phyloP scores from a whole-genome alignment of 2,329 filamentous ascomycete species.

The Lecanicillium sp. region DNA sequence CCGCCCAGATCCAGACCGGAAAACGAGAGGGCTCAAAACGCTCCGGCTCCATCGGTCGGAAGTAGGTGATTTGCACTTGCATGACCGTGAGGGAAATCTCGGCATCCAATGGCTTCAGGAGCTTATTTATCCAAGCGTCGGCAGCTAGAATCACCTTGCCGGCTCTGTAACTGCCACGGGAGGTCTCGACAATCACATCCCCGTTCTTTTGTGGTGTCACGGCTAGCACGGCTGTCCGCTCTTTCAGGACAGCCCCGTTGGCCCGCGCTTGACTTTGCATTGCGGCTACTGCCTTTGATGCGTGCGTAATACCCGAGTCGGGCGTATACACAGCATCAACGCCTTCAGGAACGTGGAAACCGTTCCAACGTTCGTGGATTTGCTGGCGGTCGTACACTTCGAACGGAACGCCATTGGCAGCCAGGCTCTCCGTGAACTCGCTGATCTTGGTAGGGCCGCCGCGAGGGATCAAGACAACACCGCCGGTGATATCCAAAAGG shows the following conservation, averaged over 20 bases:
- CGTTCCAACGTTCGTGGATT: constrained; percentile 14
- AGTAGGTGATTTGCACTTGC: constrained; percentile 11
- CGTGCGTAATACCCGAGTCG: constrained; percentile 16
- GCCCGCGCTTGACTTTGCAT: constrained; percentile 9
- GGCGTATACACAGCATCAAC: constrained; percentile 16
- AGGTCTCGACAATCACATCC: constrained; percentile 6
- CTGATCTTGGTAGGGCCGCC: constrained; percentile 2
- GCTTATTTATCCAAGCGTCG: constrained; percentile 11
- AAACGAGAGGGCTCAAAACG: constrained; percentile 6
- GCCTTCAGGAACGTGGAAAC: constrained; percentile 10
- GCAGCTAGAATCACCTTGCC: constrained; percentile 10
- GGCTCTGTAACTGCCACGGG: constrained; percentile 3
- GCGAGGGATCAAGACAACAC: constrained; percentile 15
- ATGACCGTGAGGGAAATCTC: constrained; percentile 17
- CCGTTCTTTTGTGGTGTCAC: constrained; percentile 3
- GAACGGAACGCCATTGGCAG: constrained; percentile 11
- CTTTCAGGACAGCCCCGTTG: constrained; percentile 7
- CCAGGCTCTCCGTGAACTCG: constrained; percentile 2
- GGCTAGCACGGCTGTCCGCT: constrained; percentile 4
- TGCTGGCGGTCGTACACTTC: constrained; percentile 12
- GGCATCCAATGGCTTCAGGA: constrained; percentile 7
- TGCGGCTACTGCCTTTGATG: constrained; percentile 6
- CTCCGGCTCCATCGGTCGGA: constrained; percentile 7
- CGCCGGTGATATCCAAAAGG: constrained; percentile 15
- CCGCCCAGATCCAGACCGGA: constrained; percentile 11